Evolutionary conservation across 192 early-diverging fungal species (phyloP), one percentile per base, ranked within the genome.

Genomic region (Rhizoclosmatium globosum): DNA sequence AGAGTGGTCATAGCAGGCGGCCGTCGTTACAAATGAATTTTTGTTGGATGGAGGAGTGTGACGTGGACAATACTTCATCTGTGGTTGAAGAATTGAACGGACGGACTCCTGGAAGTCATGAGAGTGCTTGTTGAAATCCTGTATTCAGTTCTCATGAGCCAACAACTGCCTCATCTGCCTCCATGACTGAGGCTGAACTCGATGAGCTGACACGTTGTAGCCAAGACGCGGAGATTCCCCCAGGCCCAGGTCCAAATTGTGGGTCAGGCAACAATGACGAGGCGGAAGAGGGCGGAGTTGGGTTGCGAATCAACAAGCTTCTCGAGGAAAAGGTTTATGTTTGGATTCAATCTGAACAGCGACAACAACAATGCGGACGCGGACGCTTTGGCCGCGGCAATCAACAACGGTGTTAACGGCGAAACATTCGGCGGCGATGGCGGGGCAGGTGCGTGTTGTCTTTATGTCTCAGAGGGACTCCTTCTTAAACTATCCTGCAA

Each of bases 331-430:
- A 77, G 31, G 68, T 84, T 81, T 70, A 81, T 78, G 47, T 83
- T 82, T 64, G 80, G 82, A 57, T 6, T 57, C 47, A 67, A 71
- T 13, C 59, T 53, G 23, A 64, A 45, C 15, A 80, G 82, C 45
- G 78, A 78, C 21, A 74, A 75, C 46, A 80, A 74, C 50, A 56
- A 68, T 17, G 71, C 58, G 7, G 80, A 59, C 57, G 56, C 4
- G 69, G 4, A 13, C 50, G 69, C 17, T 7, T 19, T 57, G 56
- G 2, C 45, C 21, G 71, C 44, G 47, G 45, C 41, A 3, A 45
- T 82, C 31, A 72, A 79, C 41, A 80, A 83, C 62, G 86, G 85
- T 47, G 78, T 89, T 66, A 89, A 89, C 64, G 85, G 85, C 57
- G 85, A 87, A 64, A 89, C 88, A 2, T 87, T 89, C 72, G 88